Evolutionary conservation across 805 yeast genomes (phyloP).

Genomic region (Cyberlindnera galapagoensis): DNA sequence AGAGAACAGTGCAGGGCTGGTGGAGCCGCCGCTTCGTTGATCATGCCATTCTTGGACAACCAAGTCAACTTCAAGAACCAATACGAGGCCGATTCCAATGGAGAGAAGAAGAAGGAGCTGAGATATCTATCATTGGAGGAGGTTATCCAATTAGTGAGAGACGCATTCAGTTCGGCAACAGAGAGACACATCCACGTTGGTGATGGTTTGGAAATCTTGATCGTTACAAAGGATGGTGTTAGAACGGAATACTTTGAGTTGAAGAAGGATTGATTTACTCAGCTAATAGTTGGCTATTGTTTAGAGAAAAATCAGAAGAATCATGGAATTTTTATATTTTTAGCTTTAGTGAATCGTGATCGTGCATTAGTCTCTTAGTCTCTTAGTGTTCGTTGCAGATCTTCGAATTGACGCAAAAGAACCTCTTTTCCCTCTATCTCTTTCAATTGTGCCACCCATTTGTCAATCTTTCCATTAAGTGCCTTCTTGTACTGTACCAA

Average conservation of each 20-base stretch:
- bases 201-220: conserved; percentile 86
- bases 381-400: too few relatives aligned
- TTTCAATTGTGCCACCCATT: too few relatives aligned
- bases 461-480: too few relatives aligned
- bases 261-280: conserved; percentile 64
- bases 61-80: conserved; percentile 97
- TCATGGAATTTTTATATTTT: too few relatives aligned
- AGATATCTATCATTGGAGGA: conserved; percentile 72
- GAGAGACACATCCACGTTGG: conserved; percentile 99
- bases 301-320: not conserved
- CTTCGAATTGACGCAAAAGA: too few relatives aligned
- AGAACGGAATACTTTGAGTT: conserved; percentile 76
- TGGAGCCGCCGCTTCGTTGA: conserved; percentile 93
- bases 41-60: conserved; percentile 96
- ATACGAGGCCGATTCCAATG: conserved; percentile 70
- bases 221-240: conserved; percentile 91
- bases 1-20: conserved; percentile 97
- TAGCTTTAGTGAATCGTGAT: too few relatives aligned
- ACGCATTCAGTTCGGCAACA: conserved; percentile 93
- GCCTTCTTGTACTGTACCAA: too few relatives aligned
- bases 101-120: conserved; percentile 52
- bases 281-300: not conserved
- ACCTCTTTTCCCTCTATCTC: too few relatives aligned
- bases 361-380: too few relatives aligned
- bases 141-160: conserved; percentile 81